phyloP scores from a whole-genome alignment of 257 asterid genomes.

The Lantana camara region DNA sequence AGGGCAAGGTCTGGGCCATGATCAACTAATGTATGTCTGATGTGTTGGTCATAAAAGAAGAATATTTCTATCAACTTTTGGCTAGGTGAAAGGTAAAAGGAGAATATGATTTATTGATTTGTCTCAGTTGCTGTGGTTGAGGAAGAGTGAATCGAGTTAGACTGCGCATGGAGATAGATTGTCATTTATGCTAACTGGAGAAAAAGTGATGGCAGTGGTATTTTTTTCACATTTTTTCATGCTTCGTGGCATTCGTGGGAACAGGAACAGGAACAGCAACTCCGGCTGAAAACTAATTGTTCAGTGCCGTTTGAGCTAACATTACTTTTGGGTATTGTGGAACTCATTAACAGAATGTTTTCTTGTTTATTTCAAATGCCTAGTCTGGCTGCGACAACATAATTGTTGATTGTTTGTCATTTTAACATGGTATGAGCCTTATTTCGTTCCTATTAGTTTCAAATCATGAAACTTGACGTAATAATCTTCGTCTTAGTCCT shows the following conservation, averaged over 20 bases:
- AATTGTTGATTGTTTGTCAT: background rate
- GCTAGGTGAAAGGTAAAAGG: constrained; percentile 27
- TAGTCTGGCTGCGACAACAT: background rate
- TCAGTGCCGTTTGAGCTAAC: constrained; percentile 22
- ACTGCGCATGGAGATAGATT: constrained; percentile 33
- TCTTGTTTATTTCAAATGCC: constrained; percentile 3
- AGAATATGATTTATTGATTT: constrained; percentile 9
- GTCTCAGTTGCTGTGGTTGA: constrained; percentile 33
- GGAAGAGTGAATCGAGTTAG: constrained; percentile 32
- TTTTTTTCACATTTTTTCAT: constrained; percentile 24
- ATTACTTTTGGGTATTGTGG: constrained; percentile 5
- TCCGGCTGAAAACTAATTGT: constrained; percentile 24
- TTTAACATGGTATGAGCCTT: background rate
- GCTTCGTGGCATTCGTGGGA: constrained; percentile 28
- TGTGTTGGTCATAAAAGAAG: constrained; percentile 26
- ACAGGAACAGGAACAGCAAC: constrained; percentile 23
- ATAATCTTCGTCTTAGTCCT: background rate
- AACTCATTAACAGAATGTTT: background rate
- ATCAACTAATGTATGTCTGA: constrained; percentile 21
- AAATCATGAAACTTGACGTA: background rate
- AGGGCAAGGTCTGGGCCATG: constrained; percentile 26
- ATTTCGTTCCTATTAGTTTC: background rate
- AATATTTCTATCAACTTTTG: constrained; percentile 15
- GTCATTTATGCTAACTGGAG: constrained; percentile 29
- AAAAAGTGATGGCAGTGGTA: constrained; percentile 14